Base-by-base conservation (phyloP, 2,329 filamentous ascomycete genomes). In the Epichloe festucae region DNA sequence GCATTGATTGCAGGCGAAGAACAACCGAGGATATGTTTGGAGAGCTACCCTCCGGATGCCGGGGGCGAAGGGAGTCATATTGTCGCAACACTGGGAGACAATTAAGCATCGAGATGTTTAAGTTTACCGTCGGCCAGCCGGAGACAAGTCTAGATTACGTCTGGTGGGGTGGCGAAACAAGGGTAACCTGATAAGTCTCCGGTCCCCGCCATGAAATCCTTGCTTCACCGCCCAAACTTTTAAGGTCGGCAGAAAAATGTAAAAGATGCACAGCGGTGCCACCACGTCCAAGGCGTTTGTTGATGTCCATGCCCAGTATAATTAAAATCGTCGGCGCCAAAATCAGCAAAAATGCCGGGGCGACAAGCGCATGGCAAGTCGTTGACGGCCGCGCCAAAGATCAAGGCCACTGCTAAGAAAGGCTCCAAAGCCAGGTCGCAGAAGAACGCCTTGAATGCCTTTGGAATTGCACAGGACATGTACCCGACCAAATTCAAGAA, bases 331-430 rank as follows among this genome's bases (percentile, higher is more conserved):
- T 21, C 39, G 12, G 41, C 47, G 46, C 21, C 12, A 52, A 27
- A 31, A 48, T 42, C 4, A 31, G 27, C n/a, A 54, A 66, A 52
- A 40, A 81, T 81, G 78, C 73, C 75, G 19, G 78, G 78, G 63
- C 73, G 78, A 56, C 78, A 81, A 68, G 68, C 78, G 44, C 77
- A 81, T 62, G 78, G 78, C 36, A 67, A 77, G 57, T 65, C 77
- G 19, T 64, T 81, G 21, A 63, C 75, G 56, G 63, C 70, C 11
- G 62, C 60, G 40, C 60, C 65, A 44, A 64, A 69, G 46, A 58
- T 63, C 45, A 70, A 65, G 55, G 52, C 60, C 23, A 51, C 54
- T 27, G 53, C 55, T 54, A 70, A 73, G 52, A 71, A 73, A 53
- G 46, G 36, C 7, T 75, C 73, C 39, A 78, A 75, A 56, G 65